Evolutionary conservation across 2,329 filamentous ascomycete species (phyloP).

Genomic region (Fusarium goolgardi): DNA sequence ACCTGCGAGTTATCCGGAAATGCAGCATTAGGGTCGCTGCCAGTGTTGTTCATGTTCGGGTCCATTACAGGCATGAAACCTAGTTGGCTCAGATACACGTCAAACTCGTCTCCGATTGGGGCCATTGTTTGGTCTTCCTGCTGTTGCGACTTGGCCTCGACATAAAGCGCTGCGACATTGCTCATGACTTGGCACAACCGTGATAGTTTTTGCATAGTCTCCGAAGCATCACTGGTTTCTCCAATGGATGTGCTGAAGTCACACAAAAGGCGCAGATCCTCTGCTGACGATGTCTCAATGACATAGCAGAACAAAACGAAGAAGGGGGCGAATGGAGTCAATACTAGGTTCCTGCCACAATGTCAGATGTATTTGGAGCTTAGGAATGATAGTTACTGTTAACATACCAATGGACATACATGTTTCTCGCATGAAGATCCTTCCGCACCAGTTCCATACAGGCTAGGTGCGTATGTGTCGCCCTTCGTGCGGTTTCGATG

Average conservation of each 20-base stretch:
- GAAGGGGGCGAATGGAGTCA: slow-evolving; percentile 69
- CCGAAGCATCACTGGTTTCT: slow-evolving; percentile 63
- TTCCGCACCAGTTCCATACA: slow-evolving; percentile 59
- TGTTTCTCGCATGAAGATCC: slow-evolving; percentile 56
- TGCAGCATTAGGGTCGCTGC: slow-evolving; percentile 34
- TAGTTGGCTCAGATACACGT: slow-evolving; percentile 72
- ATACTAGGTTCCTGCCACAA: slow-evolving; percentile 61
- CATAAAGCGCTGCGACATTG: slow-evolving; percentile 70
- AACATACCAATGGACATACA: slow-evolving; percentile 65
- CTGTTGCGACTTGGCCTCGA: slow-evolving; percentile 68
- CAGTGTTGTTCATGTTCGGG: slow-evolving; percentile 36
- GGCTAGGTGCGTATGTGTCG: slow-evolving; percentile 59
- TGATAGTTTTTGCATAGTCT: slow-evolving; percentile 69
- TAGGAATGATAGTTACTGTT: not conserved
- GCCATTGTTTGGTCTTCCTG: slow-evolving; percentile 59
- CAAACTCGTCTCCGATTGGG: slow-evolving; percentile 69
- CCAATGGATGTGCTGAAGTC: slow-evolving; percentile 68
- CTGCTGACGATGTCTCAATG: slow-evolving; percentile 63
- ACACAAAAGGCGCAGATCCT: slow-evolving; percentile 66
- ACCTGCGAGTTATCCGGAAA: slow-evolving; percentile 48
- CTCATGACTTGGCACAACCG: slow-evolving; percentile 71
- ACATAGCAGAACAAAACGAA: slow-evolving; percentile 70
- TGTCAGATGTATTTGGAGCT: slow-evolving; percentile 17
- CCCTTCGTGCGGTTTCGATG: slow-evolving; percentile 61
- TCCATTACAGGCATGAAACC: slow-evolving; percentile 65